Evolutionary conservation across 2,329 filamentous ascomycete species (phyloP), one percentile per base, ranked within the genome.

Genomic region (Colletotrichum falcatum): DNA sequence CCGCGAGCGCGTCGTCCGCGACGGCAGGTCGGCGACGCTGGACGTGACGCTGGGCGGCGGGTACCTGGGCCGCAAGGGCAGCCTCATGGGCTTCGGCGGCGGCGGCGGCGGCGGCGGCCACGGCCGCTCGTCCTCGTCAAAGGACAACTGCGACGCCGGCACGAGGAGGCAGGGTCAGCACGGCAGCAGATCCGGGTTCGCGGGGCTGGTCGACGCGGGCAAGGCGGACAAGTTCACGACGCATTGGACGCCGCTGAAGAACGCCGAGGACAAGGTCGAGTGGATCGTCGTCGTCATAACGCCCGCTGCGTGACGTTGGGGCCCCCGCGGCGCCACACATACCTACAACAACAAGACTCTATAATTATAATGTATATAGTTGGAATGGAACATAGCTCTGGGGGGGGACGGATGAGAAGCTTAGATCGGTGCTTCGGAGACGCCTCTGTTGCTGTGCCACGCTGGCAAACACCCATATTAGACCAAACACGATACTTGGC

Each of bases 1-100:
- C 2, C 79, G 80, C 28, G 80, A 83, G n/a, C 75, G 76, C 8
- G 73, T 84, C 1, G 65, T 80, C 0, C 72, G 75, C 3, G 80
- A 81, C 49, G 81, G 82, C 60, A 78, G 76, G 58, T 80, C 82
- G 28, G 78, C 79, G 39, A 76, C 76, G 12, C 71, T 80, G 7
- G 77, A 79, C 16, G 73, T 79, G 3, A 73, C 68, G 56, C 56
- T 73, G 6, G 58, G 68, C 20, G 59, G 72, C 51, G 61, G 60
- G 46, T 58, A 56, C 18, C 62, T 72, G 11, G 59, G 62, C 9
- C 72, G 73, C 30, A 72, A 68, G 51, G 63, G 61, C 23, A 74
- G 73, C 20, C 39, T 73, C 16, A 72, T 72, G 9, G 63, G 63
- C 4, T 49, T 71, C 7, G 68, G 68, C 11, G 65, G 68, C 7